Percentiles rank a stretch among this genome's conserved stretches.
Evolutionary conservation across 2,329 filamentous ascomycete species (phyloP).

Genomic region (Neofusicoccum laricinum): DNA sequence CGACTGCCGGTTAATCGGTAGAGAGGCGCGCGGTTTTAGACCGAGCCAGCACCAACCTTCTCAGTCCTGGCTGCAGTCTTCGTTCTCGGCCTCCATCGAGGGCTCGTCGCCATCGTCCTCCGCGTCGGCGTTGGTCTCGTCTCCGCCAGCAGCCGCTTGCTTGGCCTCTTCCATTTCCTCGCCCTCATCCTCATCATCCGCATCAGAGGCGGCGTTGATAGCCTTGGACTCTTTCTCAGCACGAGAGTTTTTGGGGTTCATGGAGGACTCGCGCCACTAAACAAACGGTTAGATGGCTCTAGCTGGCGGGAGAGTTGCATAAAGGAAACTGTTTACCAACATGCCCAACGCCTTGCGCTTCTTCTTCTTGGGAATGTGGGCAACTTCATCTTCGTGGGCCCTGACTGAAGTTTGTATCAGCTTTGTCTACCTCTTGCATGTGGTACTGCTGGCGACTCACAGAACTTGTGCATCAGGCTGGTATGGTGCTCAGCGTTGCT

Average conservation of each 20-base stretch:
- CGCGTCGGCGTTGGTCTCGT: not conserved
- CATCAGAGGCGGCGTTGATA: not conserved
- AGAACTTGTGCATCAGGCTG: not conserved
- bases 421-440: not conserved
- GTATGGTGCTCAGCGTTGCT: not conserved
- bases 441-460: not conserved
- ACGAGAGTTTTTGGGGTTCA: conserved; percentile 6
- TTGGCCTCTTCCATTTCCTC: not conserved
- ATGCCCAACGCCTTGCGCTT: conserved; percentile 1
- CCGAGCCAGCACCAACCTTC: no score
- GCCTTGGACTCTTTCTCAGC: not conserved
- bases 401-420: not conserved
- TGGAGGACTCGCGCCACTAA: not conserved
- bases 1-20: no score
- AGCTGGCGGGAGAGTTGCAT: not conserved
- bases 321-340: not conserved
- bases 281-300: not conserved
- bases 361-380: not conserved
- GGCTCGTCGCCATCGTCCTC: not conserved
- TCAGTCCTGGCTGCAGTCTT: no score
- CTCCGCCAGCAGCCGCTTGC: not conserved
- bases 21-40: no score
- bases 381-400: not conserved
- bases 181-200: not conserved
- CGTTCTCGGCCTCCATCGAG: no score